phyloP scores from a whole-genome alignment of 768 basidiomycete species.

The Cubamyces sp. region DNA sequence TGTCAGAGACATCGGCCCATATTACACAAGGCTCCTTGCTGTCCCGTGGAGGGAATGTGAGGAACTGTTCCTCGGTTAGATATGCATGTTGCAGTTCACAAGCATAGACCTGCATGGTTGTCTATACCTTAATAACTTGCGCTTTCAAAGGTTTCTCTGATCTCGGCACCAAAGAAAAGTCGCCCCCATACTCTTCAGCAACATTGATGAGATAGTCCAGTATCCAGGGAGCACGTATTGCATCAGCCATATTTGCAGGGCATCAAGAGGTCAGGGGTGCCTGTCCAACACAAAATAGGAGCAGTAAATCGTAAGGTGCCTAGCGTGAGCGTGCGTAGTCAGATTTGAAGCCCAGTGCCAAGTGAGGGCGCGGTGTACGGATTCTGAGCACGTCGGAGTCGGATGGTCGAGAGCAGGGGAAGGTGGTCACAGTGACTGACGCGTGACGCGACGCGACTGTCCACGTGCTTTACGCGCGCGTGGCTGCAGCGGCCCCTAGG shows the following conservation, averaged over 20 bases:
- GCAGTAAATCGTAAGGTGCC: background rate
- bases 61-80: constrained; percentile 45
- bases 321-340: background rate
- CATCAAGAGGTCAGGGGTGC: background rate
- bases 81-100: background rate
- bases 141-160: constrained; percentile 51
- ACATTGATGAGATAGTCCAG: constrained; percentile 50
- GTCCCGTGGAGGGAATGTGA: constrained; percentile 48
- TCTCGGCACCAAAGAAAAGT: constrained; percentile 41
- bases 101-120: background rate
- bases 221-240: constrained; percentile 57
- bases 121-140: constrained; percentile 62
- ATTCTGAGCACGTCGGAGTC: background rate
- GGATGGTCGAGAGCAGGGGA: background rate
- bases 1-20: constrained; percentile 72
- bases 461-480: constrained; percentile 5
- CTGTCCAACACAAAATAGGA: background rate
- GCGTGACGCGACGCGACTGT: constrained; percentile 20
- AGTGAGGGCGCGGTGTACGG: background rate
- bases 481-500: background rate
- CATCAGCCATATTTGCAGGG: constrained; percentile 40
- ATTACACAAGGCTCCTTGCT: constrained; percentile 43
- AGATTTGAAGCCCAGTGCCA: background rate
- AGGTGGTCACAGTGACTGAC: constrained; percentile 10
- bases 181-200: constrained; percentile 56